Conservation (phyloP, 2,329 filamentous ascomycete species). For the Simplicillium sp. region DNA sequence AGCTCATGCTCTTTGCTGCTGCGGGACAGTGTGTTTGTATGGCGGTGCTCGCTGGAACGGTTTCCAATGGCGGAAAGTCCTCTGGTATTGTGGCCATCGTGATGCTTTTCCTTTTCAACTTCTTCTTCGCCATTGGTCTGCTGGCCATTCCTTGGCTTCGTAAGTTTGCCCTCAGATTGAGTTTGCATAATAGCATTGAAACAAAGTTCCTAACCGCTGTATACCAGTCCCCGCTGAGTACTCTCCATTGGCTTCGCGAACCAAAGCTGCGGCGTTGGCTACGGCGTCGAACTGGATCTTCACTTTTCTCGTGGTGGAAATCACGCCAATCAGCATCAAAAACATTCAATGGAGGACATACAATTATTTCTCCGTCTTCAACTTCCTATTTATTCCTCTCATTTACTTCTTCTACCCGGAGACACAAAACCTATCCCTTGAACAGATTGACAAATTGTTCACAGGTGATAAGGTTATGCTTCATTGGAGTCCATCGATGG, state of each 20-base stretch:
- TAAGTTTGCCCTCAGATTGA: conserved; percentile 6
- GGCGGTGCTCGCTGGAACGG: conserved; percentile 33
- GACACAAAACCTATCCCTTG: conserved; percentile 35
- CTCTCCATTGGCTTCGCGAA: conserved; percentile 26
- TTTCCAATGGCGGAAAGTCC: conserved; percentile 23
- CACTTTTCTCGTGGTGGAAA: conserved; percentile 25
- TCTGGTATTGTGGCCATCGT: conserved; percentile 31
- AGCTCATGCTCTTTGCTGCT: conserved; percentile 44
- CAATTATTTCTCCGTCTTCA: conserved; percentile 26
- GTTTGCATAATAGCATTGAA: not conserved
- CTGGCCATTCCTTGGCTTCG: conserved; percentile 27
- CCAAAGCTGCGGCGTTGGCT: conserved; percentile 25
- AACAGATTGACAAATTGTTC: conserved; percentile 35
- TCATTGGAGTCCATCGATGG: conserved; percentile 22
- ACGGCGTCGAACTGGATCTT: conserved; percentile 25
- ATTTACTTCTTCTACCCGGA: conserved; percentile 41
- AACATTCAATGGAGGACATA: conserved; percentile 28
- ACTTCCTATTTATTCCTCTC: conserved; percentile 27
- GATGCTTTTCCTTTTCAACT: conserved; percentile 34
- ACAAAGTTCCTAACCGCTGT: conserved; percentile 4
- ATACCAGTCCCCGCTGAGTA: conserved; percentile 30
- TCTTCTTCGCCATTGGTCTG: conserved; percentile 30
- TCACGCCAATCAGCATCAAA: conserved; percentile 25
- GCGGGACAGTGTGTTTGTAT: conserved; percentile 29
- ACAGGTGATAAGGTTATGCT: conserved; percentile 20